Evolutionary conservation across 176 grass and related monocot species (phyloP).

Genomic region (Raddia distichophylla): DNA sequence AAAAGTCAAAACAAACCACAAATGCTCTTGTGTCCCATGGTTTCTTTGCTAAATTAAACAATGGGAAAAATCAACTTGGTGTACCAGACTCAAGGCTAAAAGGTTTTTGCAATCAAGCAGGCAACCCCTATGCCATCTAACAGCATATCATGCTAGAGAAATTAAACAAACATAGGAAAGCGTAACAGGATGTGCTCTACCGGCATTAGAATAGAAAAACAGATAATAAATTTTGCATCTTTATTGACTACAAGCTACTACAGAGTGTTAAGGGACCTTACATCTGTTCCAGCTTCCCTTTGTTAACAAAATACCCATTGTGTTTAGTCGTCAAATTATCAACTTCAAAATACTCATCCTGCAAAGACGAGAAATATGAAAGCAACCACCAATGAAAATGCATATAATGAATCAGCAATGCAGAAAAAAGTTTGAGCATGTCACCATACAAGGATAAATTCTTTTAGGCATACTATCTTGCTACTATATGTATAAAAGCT

Average conservation of each 20-base stretch:
- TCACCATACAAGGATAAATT: constrained; percentile 1
- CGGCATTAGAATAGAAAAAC: not conserved
- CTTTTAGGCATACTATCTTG: constrained; percentile 1
- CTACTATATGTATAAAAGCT: constrained; percentile 2
- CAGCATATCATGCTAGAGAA: constrained; percentile 43
- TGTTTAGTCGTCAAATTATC: constrained; percentile 99
- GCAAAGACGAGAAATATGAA: constrained; percentile 48
- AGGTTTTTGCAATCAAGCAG: not conserved
- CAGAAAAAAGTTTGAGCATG: constrained; percentile 7
- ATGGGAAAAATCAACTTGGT: not conserved
- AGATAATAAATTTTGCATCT: constrained; percentile 17
- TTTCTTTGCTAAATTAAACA: constrained; percentile 10
- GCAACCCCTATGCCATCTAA: not conserved
- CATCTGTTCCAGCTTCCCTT: constrained; percentile 97
- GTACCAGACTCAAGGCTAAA: constrained; percentile 14
- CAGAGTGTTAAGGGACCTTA: constrained; percentile 60
- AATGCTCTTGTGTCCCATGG: not conserved
- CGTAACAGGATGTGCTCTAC: constrained; percentile 17
- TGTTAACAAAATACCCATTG: constrained; percentile 98
- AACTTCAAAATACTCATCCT: constrained; percentile 99
- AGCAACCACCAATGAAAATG: constrained; percentile 23
- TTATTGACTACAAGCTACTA: constrained; percentile 25
- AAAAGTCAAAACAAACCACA: constrained; percentile 2
- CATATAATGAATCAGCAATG: constrained; percentile 14
- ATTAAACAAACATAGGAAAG: not conserved